Evolutionary conservation across 768 basidiomycete species (phyloP).

Genomic region (Leccinum incarnatum): DNA sequence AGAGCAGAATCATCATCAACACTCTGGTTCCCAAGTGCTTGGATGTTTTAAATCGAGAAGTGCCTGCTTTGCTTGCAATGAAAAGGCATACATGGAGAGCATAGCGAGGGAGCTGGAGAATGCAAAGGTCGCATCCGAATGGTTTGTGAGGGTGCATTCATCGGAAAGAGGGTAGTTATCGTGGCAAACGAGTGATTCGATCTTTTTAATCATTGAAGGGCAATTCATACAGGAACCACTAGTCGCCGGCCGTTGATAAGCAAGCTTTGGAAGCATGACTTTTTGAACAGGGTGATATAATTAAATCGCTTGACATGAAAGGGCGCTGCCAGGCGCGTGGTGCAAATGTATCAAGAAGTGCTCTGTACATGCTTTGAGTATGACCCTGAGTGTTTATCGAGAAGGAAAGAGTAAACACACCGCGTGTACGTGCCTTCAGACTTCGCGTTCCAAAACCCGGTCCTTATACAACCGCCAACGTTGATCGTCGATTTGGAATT

Average conservation of each 20-base stretch:
- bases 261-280: too few relatives aligned
- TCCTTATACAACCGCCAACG: neutral
- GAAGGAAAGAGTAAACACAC: neutral
- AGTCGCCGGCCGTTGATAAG: too few relatives aligned
- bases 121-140: neutral
- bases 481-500: constrained; percentile 11
- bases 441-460: neutral
- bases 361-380: too few relatives aligned
- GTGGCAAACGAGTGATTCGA: neutral
- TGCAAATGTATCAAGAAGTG: neutral
- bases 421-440: neutral
- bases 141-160: neutral
- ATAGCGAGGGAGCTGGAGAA: constrained; percentile 38
- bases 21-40: constrained; percentile 28
- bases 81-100: constrained; percentile 46
- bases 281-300: too few relatives aligned
- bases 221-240: neutral
- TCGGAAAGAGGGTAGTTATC: neutral
- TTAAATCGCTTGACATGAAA: too few relatives aligned
- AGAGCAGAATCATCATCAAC: constrained; percentile 20
- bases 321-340: neutral
- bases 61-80: constrained; percentile 36
- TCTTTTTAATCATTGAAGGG: neutral
- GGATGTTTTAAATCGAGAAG: constrained; percentile 38
- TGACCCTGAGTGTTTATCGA: too few relatives aligned